Base-by-base conservation (phyloP, 1,284 basidiomycete genomes). In the Cutaneotrichosporon sp. region DNA sequence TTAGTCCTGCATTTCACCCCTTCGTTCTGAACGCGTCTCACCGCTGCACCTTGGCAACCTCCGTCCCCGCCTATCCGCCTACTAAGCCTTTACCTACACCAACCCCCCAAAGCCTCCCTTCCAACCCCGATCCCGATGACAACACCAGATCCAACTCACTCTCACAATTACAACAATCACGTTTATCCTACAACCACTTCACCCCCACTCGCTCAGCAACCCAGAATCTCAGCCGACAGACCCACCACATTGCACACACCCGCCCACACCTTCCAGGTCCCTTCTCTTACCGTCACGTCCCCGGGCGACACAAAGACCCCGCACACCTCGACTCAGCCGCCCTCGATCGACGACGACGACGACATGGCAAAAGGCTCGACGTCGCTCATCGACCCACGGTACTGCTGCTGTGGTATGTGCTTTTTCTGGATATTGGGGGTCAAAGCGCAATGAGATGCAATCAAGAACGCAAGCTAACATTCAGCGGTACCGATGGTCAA, bases 401-500 rank as follows among this genome's bases (percentile, higher is more conserved):
- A 76, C 66, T 80, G 78, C 67, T 80, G 78, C 65, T 77, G 74
- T 65, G 78, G 78, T 78, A 56, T 49, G 78, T 73, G 18, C 10
- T 30, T 16, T 22, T 34, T 22, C 13, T 32, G 30, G 10, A 4
- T 30, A 5, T 22, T 22, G 16, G 9, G 9, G 32, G 40, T 32
- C 56, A 10, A 22, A 13, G 16, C 8, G 9, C 34, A 36, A 18
- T 10, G 7, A 11, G 18, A 7, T n/a, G 18, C 30, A 14, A 26
- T 26, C 26, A 26, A 26, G 26, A 26, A 26, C 26, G 26, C 16
- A 13, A 52, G 58, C 64, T 63, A 16, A 61, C 60, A 58, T 10
- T 1, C 52, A 81, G 92, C 92, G 58, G 89, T 95, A 68, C 92
- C 92, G 5, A 81, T 91, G 59, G 84, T 92, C 67, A 95, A 96